Base-by-base conservation (phyloP, 768 basidiomycete genomes). In the Phlegmacium glaucopus region DNA sequence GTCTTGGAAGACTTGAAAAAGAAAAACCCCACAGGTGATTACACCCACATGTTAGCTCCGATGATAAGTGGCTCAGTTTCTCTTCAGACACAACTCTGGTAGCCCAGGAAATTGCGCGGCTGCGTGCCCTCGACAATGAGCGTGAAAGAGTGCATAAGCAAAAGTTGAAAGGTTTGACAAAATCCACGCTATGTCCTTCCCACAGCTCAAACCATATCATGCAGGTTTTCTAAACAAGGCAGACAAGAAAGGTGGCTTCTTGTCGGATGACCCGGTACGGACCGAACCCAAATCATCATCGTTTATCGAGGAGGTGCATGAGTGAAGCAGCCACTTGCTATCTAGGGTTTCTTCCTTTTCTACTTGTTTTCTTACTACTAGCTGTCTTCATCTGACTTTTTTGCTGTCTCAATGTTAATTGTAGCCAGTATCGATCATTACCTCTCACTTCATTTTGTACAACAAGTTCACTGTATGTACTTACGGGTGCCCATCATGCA, bases 141-240 rank as follows among this genome's bases (percentile, higher is more conserved):
- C 77, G 80, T 38, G 84, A 87, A 52, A 78, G 69, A 52, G 76
- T 61, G 0, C 76, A 83, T 52, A 84, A 83, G 50, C 72, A 83
- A 61, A 91, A 86, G 63, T 69, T 91, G 61, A 86, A 83, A 72
- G 90, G 90, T 86, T 49, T 36, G 54, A 42, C 9, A 18, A 30
- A 15, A 8, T 22, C 49, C 17, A 36, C 28, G n/a, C 37, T 27
- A 15, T 37, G 11, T 13, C 26, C 17, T 11, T 30, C 42, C 17
- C 34, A 42, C 8, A 22, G 30, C 35, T 28, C 35, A 32, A 22
- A 40, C 30, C 15, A 15, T 29, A 12, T 1, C 30, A 16, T 42
- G 2, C 44, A 83, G 80, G 80, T 30, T 83, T 81, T 63, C 62
- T 83, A 45, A 78, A 75, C 54, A 70, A 69, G 52, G 62, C 69